Conservation (phyloP, 2,329 filamentous ascomycete genomes). For the Gliomastix tumulicola region DNA sequence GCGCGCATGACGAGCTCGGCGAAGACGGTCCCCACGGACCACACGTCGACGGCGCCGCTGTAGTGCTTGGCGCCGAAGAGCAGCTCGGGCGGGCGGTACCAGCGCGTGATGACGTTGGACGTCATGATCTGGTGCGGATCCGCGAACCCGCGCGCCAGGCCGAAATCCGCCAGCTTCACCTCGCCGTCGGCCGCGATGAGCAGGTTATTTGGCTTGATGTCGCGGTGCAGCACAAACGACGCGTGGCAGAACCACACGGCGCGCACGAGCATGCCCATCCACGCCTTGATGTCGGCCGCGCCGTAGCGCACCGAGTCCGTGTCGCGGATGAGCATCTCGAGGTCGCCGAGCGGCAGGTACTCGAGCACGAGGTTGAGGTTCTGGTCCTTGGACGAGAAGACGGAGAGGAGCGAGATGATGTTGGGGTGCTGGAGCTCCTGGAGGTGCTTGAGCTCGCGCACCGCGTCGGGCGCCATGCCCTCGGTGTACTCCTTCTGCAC, state of each 20-base stretch:
- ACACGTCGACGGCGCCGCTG: slow-evolving; percentile 84
- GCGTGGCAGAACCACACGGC: slow-evolving; percentile 97
- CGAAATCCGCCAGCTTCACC: slow-evolving; percentile 96
- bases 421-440: slow-evolving; percentile 93
- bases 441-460: slow-evolving; percentile 92
- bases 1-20: slow-evolving; percentile 80
- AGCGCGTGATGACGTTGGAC: slow-evolving; percentile 88
- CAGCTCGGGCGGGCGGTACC: slow-evolving; percentile 93
- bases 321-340: slow-evolving; percentile 92
- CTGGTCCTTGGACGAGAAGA: slow-evolving; percentile 94
- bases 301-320: slow-evolving; percentile 72
- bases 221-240: slow-evolving; percentile 87
- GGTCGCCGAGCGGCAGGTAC: slow-evolving; percentile 85
- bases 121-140: slow-evolving; percentile 90
- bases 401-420: slow-evolving; percentile 85
- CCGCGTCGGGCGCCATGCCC: slow-evolving; percentile 87
- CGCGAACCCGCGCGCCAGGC: slow-evolving; percentile 81
- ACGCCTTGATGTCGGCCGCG: slow-evolving; percentile 87
- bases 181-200: slow-evolving; percentile 89
- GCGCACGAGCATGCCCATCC: slow-evolving; percentile 95
- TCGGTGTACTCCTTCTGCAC: slow-evolving; percentile 80
- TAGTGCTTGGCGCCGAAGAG: slow-evolving; percentile 89
- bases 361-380: slow-evolving; percentile 95
- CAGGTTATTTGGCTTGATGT: slow-evolving; percentile 99
- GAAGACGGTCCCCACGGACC: slow-evolving; percentile 89